A percentile compares a stretch with the other conserved stretches of the same genome.
These are phyloP conservation scores for Yamadazyma atmosphaerica DNA, from an alignment of 1,139 yeast species.

Conservation along the genomic window DNA sequence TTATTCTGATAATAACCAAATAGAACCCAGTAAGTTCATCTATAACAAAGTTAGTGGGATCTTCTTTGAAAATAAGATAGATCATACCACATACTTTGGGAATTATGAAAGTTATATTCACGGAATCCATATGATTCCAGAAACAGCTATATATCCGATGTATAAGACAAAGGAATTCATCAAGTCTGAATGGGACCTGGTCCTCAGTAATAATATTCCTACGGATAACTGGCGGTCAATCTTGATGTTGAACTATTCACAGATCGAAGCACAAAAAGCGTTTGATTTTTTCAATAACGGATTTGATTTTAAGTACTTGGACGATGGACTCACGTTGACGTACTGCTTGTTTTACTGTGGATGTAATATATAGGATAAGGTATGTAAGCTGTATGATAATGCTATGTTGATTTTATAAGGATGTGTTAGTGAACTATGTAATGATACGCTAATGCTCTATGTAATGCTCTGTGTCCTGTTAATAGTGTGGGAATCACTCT, in stretches of 20 bases:
- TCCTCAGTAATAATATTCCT: constrained; percentile 15
- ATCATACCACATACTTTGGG: constrained; percentile 89
- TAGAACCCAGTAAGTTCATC: constrained; percentile 51
- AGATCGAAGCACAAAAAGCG: constrained; percentile 20
- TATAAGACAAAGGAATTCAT: constrained; percentile 70
- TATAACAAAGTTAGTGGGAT: constrained; percentile 70
- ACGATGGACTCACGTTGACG: constrained; percentile 24
- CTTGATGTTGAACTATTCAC: constrained; percentile 22
- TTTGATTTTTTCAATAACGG: constrained; percentile 18
- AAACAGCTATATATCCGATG: constrained; percentile 84
- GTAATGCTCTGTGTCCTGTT: too few species aligned
- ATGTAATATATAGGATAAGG: constrained; percentile 13
- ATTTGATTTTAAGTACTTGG: constrained; percentile 13
- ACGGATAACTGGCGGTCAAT: constrained; percentile 25
- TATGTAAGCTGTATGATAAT: neutral
- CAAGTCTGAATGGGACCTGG: constrained; percentile 74
- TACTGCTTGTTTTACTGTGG: constrained; percentile 25
- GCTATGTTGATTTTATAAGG: neutral
- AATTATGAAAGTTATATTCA: constrained; percentile 71
- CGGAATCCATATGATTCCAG: constrained; percentile 91
- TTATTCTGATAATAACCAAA: constrained; percentile 52
- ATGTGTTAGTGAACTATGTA: too few species aligned
- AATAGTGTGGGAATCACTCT: too few species aligned
- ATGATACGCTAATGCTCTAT: too few species aligned
- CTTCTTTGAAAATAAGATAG: constrained; percentile 76